phyloP scores from a whole-genome alignment of 176 grass and related monocot genomes.

The Dactylis glomerata region DNA sequence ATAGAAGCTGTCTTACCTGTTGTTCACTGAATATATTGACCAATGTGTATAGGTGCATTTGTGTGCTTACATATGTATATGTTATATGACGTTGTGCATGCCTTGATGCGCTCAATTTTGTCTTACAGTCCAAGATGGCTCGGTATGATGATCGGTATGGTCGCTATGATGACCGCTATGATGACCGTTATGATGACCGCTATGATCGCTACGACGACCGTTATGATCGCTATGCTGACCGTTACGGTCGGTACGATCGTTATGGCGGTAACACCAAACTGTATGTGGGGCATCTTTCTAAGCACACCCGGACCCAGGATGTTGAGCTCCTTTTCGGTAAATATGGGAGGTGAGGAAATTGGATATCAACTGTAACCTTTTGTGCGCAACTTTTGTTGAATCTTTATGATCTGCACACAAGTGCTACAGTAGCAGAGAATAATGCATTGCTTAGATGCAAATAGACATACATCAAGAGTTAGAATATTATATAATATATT shows the following conservation, averaged over 20 bases:
- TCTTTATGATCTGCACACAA: not conserved
- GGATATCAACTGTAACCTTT: not conserved
- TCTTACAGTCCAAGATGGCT: conserved; percentile 61
- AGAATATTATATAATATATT: not conserved
- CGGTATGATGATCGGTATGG: conserved; percentile 55
- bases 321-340: conserved; percentile 66
- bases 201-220: conserved; percentile 25
- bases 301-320: conserved; percentile 45
- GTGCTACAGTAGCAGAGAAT: not conserved
- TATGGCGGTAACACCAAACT: conserved; percentile 56
- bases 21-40: not conserved
- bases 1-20: not conserved
- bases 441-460: not conserved
- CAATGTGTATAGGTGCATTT: not conserved
- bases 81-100: conserved; percentile 1
- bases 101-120: not conserved
- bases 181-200: conserved; percentile 35
- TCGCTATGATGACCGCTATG: conserved; percentile 6
- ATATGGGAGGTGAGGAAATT: conserved; percentile 79
- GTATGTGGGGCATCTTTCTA: conserved; percentile 73
- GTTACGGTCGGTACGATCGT: not conserved
- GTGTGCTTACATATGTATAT: not conserved
- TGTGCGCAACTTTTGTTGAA: not conserved
- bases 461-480: not conserved
- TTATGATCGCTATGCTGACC: conserved; percentile 35